Conservation (phyloP, 2,329 filamentous ascomycete species). For the Aspergillus clavatus region DNA sequence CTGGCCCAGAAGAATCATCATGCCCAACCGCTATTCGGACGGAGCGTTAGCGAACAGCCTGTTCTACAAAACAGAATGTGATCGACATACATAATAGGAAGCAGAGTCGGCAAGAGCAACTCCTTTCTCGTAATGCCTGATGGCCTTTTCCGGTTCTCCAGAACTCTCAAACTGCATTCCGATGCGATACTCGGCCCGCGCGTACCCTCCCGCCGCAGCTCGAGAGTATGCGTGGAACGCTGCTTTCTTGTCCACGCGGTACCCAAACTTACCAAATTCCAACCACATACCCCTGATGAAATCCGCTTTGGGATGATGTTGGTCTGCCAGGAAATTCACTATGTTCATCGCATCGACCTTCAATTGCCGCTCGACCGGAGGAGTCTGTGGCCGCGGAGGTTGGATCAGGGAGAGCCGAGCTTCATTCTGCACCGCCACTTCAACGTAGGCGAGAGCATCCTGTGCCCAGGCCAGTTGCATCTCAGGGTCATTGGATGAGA, state of each 20-base stretch:
- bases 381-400: conserved; percentile 67
- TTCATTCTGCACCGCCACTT: conserved; percentile 73
- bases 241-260: conserved; percentile 87
- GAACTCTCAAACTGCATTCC: conserved; percentile 98
- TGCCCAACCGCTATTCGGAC: conserved; percentile 70
- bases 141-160: conserved; percentile 84
- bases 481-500: conserved; percentile 90
- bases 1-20: conserved; percentile 95
- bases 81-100: conserved; percentile 58
- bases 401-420: conserved; percentile 58
- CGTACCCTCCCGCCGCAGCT: conserved; percentile 81
- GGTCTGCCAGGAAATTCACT: conserved; percentile 80
- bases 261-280: conserved; percentile 94
- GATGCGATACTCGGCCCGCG: conserved; percentile 89
- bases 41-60: conserved; percentile 12
- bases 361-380: conserved; percentile 82
- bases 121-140: conserved; percentile 83
- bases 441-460: conserved; percentile 83
- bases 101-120: conserved; percentile 80
- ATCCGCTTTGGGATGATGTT: conserved; percentile 86
- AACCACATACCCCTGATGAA: conserved; percentile 96
- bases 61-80: background rate
- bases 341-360: conserved; percentile 87
- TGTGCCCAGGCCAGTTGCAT: conserved; percentile 97
- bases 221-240: conserved; percentile 81